A percentile compares a stretch with the other conserved stretches of the same genome.
phyloP scores from a whole-genome alignment of 345 rosid species.

The Cochlearia excelsa region DNA sequence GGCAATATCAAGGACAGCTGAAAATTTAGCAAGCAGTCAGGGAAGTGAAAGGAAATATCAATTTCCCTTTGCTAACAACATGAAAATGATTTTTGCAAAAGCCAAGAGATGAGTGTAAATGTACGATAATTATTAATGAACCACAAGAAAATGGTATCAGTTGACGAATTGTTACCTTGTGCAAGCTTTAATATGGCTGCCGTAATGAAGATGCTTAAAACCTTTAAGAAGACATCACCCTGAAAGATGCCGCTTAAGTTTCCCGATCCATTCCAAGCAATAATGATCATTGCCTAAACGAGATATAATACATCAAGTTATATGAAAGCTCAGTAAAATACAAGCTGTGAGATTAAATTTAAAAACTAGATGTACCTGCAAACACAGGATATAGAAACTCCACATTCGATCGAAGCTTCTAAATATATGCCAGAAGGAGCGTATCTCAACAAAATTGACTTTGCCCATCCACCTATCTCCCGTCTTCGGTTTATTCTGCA shows the following conservation, averaged over 20 bases:
- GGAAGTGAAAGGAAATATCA: constrained; percentile 1
- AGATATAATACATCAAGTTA: constrained; percentile 25
- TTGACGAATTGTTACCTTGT: constrained; percentile 43
- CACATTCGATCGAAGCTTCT: constrained; percentile 70
- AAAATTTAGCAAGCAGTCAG: constrained; percentile 22
- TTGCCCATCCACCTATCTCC: constrained; percentile 48
- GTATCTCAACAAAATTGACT: constrained; percentile 54
- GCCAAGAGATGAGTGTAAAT: too few species aligned
- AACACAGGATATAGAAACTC: constrained; percentile 53
- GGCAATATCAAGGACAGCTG: constrained; percentile 55
- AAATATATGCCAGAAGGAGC: constrained; percentile 61
- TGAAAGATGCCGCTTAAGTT: constrained; percentile 41
- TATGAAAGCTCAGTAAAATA: constrained; percentile 11
- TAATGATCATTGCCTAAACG: constrained; percentile 58
- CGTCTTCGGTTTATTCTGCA: constrained; percentile 41
- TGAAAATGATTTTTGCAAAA: neutral
- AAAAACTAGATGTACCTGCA: constrained; percentile 42
- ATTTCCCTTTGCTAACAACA: constrained; percentile 1
- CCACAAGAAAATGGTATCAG: constrained; percentile 8
- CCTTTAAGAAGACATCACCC: constrained; percentile 52
- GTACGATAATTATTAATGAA: neutral
- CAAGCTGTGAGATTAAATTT: constrained; percentile 10
- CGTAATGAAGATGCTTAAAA: constrained; percentile 63
- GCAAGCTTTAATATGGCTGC: constrained; percentile 58
- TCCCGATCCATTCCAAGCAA: constrained; percentile 65